Evolutionary conservation across 495 filamentous ascomycete species (phyloP).

Genomic region (Talaromyces liani): DNA sequence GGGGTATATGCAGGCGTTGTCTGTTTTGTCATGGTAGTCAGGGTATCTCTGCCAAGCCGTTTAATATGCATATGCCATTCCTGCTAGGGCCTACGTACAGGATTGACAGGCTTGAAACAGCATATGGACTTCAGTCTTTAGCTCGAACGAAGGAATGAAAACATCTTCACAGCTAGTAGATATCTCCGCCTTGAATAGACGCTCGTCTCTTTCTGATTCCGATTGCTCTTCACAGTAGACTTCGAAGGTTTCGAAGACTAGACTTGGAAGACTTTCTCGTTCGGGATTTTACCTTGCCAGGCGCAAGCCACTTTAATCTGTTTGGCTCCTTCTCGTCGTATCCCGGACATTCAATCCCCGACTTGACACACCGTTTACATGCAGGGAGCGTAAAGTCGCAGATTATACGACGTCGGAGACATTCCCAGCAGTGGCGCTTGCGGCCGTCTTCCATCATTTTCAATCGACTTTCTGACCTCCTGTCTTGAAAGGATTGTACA

Average conservation of each 20-base stretch:
- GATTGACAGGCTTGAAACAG: neutral
- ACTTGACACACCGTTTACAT: slow-evolving; percentile 18
- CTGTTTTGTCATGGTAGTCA: slow-evolving; percentile 11
- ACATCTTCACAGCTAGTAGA: neutral
- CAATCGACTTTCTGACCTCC: neutral
- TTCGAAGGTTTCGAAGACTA: neutral
- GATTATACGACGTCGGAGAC: slow-evolving; percentile 25
- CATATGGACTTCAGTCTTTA: neutral
- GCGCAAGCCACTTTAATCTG: slow-evolving; percentile 20
- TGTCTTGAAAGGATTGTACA: neutral
- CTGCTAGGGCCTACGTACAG: neutral
- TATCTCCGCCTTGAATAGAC: neutral
- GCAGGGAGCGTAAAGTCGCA: slow-evolving; percentile 22
- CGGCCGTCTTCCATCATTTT: neutral
- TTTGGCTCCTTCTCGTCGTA: slow-evolving; percentile 12
- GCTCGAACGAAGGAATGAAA: neutral
- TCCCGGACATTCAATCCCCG: slow-evolving; percentile 19
- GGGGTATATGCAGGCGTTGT: slow-evolving; percentile 23
- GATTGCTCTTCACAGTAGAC: neutral
- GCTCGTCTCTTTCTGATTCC: neutral
- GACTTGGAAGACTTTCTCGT: slow-evolving; percentile 1
- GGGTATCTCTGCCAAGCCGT: neutral
- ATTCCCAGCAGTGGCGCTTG: slow-evolving; percentile 33
- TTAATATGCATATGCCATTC: neutral
- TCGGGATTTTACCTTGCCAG: slow-evolving; percentile 21